A percentile compares a stretch with the other conserved stretches of the same genome.
Evolutionary conservation across 2,329 filamentous ascomycete genomes (phyloP).

Genomic region (Capronia epimyces): DNA sequence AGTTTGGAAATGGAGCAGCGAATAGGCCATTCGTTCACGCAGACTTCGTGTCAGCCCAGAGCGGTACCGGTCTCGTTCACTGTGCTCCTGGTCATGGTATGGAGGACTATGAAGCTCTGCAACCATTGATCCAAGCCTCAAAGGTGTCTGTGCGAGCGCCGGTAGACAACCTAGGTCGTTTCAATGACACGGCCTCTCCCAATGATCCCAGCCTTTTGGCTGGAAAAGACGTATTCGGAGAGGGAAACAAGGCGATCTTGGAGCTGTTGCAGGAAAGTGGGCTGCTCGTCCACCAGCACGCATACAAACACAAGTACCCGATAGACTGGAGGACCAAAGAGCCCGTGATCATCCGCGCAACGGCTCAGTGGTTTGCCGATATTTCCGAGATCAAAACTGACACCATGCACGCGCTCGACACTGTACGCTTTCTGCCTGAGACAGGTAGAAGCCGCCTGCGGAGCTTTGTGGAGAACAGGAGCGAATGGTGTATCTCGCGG

Average conservation of each 20-base stretch:
- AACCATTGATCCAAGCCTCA: slow-evolving; percentile 21
- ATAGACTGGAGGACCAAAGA: slow-evolving; percentile 97
- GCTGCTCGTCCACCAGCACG: slow-evolving; percentile 63
- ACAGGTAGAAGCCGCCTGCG: slow-evolving; percentile 68
- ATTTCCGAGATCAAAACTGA: slow-evolving; percentile 73
- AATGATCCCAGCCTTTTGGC: slow-evolving; percentile 60
- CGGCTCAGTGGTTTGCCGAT: slow-evolving; percentile 96
- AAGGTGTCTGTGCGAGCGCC: slow-evolving; percentile 51
- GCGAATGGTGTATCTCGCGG: slow-evolving; percentile 96
- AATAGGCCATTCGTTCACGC: slow-evolving; percentile 71
- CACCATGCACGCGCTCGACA: slow-evolving; percentile 63
- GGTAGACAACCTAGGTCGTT: slow-evolving; percentile 73
- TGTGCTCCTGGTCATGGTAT: slow-evolving; percentile 91
- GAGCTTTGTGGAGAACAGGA: slow-evolving; percentile 80
- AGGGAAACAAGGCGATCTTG: slow-evolving; percentile 65
- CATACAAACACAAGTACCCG: slow-evolving; percentile 84
- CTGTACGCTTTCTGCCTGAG: slow-evolving; percentile 73
- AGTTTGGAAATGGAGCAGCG: slow-evolving; percentile 57
- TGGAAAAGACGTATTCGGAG: slow-evolving; percentile 65
- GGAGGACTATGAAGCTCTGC: slow-evolving; percentile 82
- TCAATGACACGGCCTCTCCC: slow-evolving; percentile 74
- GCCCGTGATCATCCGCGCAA: slow-evolving; percentile 84
- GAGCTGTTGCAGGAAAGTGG: slow-evolving; percentile 57
- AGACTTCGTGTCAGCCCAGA: slow-evolving; percentile 80
- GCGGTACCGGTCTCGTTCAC: slow-evolving; percentile 94